Conservation (phyloP, 495 filamentous ascomycete genomes). For the Aspergillus sclerotiicarbonarius region DNA sequence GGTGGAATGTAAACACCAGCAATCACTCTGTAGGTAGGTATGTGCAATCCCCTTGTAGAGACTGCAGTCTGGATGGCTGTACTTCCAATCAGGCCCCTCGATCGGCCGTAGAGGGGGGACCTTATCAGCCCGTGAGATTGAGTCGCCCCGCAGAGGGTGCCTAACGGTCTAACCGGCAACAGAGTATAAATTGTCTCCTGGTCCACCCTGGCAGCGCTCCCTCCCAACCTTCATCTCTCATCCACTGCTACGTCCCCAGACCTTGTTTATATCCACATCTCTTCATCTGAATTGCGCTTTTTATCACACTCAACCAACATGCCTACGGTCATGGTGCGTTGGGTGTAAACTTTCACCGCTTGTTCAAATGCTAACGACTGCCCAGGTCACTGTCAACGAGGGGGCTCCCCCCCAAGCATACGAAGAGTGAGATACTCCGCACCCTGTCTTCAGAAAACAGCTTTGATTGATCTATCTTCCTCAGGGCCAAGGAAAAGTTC, state of each 20-base stretch:
- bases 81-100: too few relatives aligned
- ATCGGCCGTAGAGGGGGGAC: too few relatives aligned
- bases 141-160: conserved; percentile 9
- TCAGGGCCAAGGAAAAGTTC: conserved; percentile 71
- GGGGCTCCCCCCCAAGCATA: conserved; percentile 59
- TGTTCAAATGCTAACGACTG: conserved; percentile 2
- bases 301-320: conserved; percentile 41
- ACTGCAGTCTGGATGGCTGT: too few relatives aligned
- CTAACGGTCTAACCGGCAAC: too few relatives aligned
- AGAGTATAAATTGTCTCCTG: conserved; percentile 8
- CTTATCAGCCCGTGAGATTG: conserved; percentile 14
- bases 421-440: conserved; percentile 50
- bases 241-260: conserved; percentile 4
- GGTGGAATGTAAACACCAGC: too few relatives aligned
- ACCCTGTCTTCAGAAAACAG: not conserved
- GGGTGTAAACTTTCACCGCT: not conserved
- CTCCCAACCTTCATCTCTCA: not conserved
- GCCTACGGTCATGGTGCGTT: conserved; percentile 68
- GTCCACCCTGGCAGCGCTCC: conserved; percentile 6
- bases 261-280: not conserved
- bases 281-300: conserved; percentile 3
- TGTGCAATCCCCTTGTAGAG: too few relatives aligned
- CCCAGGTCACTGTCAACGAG: conserved; percentile 76
- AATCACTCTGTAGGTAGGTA: too few relatives aligned
- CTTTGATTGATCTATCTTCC: conserved; percentile 8